Percentiles rank a stretch among this genome's conserved stretches.
phyloP scores from a whole-genome alignment of 257 asterid genomes.

The Craterostigma plantagineum region DNA sequence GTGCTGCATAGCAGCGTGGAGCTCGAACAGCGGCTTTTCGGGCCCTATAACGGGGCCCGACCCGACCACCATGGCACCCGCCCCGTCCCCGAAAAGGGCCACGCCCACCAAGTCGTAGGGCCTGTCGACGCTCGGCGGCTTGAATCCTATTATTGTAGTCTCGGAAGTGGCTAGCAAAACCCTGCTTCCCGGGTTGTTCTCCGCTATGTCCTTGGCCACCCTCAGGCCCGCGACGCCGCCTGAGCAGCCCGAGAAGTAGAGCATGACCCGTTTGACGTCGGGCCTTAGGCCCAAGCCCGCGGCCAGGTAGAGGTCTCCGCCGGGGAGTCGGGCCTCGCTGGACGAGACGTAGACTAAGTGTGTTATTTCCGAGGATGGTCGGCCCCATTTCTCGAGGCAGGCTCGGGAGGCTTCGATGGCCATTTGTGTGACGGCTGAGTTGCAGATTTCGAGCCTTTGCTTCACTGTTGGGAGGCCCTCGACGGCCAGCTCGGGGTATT shows the following conservation, averaged over 20 bases:
- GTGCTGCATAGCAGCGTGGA: constrained; percentile 61
- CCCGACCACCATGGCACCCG: constrained; percentile 9
- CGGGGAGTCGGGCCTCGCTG: constrained; percentile 84
- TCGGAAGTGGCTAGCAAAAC: constrained; percentile 75
- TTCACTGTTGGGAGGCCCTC: constrained; percentile 72
- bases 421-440: constrained; percentile 79
- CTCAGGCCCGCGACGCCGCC: constrained; percentile 98
- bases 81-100: constrained; percentile 82
- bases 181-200: constrained; percentile 83
- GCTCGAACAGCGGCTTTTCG: constrained; percentile 43
- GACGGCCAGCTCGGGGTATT: constrained; percentile 65
- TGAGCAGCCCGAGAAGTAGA: constrained; percentile 91
- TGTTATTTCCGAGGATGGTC: constrained; percentile 53
- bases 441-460: constrained; percentile 80
- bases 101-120: constrained; percentile 87
- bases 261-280: constrained; percentile 44
- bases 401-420: constrained; percentile 70
- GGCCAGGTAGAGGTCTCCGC: constrained; percentile 86
- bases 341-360: constrained; percentile 95
- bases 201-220: constrained; percentile 85
- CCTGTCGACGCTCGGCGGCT: constrained; percentile 59
- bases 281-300: constrained; percentile 69
- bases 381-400: constrained; percentile 68
- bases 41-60: not conserved
- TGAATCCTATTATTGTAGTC: constrained; percentile 78